Percentiles rank a stretch among this genome's conserved stretches.
phyloP scores from a whole-genome alignment of 75 land plant genomes.

The Selaginella moellendorffii region DNA sequence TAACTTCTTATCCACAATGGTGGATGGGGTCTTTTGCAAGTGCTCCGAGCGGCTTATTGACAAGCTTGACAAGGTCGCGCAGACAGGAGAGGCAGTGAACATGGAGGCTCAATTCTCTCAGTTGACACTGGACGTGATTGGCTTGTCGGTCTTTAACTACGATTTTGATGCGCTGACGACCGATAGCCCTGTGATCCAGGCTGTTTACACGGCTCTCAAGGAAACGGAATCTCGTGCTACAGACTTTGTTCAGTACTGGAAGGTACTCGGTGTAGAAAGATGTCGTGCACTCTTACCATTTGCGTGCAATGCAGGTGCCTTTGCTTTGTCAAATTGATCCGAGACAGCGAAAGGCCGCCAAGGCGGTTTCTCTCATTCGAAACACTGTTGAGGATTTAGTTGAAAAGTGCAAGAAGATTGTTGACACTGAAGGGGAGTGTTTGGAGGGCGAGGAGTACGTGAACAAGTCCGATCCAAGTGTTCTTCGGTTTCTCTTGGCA shows the following conservation, averaged over 20 bases:
- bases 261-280: slow-evolving; percentile 31
- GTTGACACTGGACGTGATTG: slow-evolving; percentile 88
- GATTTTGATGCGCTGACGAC: slow-evolving; percentile 73
- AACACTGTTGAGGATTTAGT: slow-evolving; percentile 80
- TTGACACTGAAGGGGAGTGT: slow-evolving; percentile 72
- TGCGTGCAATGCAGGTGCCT: slow-evolving; percentile 32
- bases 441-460: slow-evolving; percentile 83
- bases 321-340: slow-evolving; percentile 76
- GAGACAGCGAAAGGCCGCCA: slow-evolving; percentile 82
- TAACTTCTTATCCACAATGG: slow-evolving; percentile 70
- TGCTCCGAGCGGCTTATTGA: slow-evolving; percentile 73
- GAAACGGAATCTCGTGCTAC: slow-evolving; percentile 89
- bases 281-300: not conserved
- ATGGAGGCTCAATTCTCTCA: slow-evolving; percentile 93
- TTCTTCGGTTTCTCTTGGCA: slow-evolving; percentile 89
- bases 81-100: slow-evolving; percentile 47
- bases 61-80: slow-evolving; percentile 35
- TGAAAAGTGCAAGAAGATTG: slow-evolving; percentile 68
- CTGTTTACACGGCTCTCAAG: slow-evolving; percentile 94
- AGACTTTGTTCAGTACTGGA: slow-evolving; percentile 95
- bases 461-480: slow-evolving; percentile 89
- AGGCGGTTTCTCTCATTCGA: slow-evolving; percentile 64
- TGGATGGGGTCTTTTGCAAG: slow-evolving; percentile 76
- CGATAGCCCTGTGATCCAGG: slow-evolving; percentile 91
- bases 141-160: slow-evolving; percentile 86